Evolutionary conservation across 2,329 filamentous ascomycete species (phyloP), one percentile per base, ranked within the genome.

Genomic region (Paracoccidioides lutzii): DNA sequence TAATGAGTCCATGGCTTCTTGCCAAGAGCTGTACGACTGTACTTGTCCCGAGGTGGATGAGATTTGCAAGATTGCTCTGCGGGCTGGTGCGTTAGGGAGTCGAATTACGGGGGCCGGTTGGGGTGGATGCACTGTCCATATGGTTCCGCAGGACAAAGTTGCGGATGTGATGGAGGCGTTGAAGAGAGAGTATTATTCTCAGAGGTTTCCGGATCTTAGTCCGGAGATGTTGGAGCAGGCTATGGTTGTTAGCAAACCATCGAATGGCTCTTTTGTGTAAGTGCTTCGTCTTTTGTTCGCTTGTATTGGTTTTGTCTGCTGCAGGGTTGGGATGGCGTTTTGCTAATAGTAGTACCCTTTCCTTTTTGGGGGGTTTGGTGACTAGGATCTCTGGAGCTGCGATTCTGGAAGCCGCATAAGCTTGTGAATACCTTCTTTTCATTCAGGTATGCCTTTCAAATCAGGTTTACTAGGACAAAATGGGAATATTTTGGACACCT

Each of bases 101-200:
- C 78, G 91, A 32, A 74, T 96, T 63, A 97, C 91, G 0, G 93
- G 93, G 42, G 93, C 93, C 0, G 93, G 93, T 3, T 98, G 93
- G 93, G 93, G 93, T 59, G 93, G 93, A 2, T 97, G 93, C 74
- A 93, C 83, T 58, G 91, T 98, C 57, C 93, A 98, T 73, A 79
- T 98, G 56, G 86, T 97, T 53, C 87, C 91, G 0, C 87, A 83
- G 57, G 81, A 89, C 65, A 91, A 86, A 71, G 86, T 96, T 0
- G 83, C 85, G 4, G 81, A 76, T 32, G 87, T 98, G 28, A 88
- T 81, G 69, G 77, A 81, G 64, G 88, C 88, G 4, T 83, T 93
- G 79, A 81, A 87, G 64, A 79, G 79, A 59, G 83, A 90, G 67
- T 98, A 97, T 69, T 97, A 94, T 70, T 74, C 79, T 55, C 86